Base-by-base conservation (phyloP, 2,329 filamentous ascomycete species). In the Colletotrichum sp. region DNA sequence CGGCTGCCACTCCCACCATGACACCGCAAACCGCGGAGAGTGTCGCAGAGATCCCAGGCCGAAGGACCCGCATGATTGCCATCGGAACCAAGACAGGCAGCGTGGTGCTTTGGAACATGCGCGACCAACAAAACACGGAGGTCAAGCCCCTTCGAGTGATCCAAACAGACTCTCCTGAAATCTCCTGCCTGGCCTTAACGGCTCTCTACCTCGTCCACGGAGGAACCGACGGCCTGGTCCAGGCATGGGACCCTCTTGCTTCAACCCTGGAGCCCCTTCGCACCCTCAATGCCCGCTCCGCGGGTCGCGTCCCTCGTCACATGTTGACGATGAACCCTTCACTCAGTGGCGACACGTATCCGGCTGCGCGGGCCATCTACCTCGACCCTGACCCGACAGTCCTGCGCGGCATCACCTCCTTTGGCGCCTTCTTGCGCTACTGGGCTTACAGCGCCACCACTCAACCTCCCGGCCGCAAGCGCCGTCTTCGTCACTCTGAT, bases 191-290 rank as follows among this genome's bases (percentile, higher is more conserved):
- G 18, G 97, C 94, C 8, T 84, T 98, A 63, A 95, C 96, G 2
- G 94, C 95, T 3, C 88, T 99, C 18, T 98, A 98, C 82, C 86
- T 99, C 18, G 94, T 99, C 8, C 95, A 98, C 83, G 97, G 97
- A 66, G 97, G 97, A 30, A 98, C 95, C 79, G 97, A 99, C 85
- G 96, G 97, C 1, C 90, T 99, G 5, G 96, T 98, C 6, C 97
- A 99, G 84, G 95, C 96, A 8, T 99, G 97, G 97, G 97, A 99
- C 86, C 95, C 95, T n/a, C 88, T 99, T 63, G 95, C 93, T 1
- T 99, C 96, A 3, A 94, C 90, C 0, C 85, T 90, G 21, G 92
- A 93, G 24, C 95, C 97, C 1, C 90, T 99, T 68, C 92, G 96
- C 52, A 99, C 96, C 0, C 88, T 99, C 70, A 96, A 98, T 82